A percentile compares a stretch with the other conserved stretches of the same genome.
Conservation (phyloP, 192 early-diverging fungal species). For the Coemansia sp. region DNA sequence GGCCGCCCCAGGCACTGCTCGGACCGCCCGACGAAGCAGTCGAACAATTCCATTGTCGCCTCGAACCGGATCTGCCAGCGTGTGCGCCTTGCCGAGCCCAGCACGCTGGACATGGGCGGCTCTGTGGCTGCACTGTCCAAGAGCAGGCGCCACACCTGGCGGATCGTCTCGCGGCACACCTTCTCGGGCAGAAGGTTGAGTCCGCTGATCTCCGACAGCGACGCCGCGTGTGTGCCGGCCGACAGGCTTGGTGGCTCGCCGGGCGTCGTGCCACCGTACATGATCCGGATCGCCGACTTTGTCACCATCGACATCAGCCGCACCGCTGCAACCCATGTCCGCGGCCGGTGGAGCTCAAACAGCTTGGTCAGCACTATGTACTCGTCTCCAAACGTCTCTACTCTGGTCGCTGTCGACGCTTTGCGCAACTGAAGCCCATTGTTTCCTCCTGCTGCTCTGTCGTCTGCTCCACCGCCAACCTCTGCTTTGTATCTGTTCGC, state of each 20-base stretch:
- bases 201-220: slow-evolving; percentile 46
- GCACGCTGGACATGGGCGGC: slow-evolving; percentile 30
- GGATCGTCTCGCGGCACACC: slow-evolving; percentile 47
- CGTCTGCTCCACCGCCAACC: neutral
- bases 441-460: neutral
- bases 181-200: slow-evolving; percentile 40
- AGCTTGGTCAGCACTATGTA: slow-evolving; percentile 41
- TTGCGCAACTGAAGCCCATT: slow-evolving; percentile 10
- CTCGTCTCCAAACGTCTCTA: slow-evolving; percentile 45
- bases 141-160: slow-evolving; percentile 49
- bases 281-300: slow-evolving; percentile 42
- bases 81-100: slow-evolving; percentile 46
- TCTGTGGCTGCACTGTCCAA: slow-evolving; percentile 45
- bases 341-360: slow-evolving; percentile 48
- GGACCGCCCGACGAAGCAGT: slow-evolving; percentile 48
- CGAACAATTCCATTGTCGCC: slow-evolving; percentile 50
- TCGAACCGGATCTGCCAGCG: slow-evolving; percentile 56
- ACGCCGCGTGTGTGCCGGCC: slow-evolving; percentile 44
- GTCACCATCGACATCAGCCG: slow-evolving; percentile 50
- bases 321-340: slow-evolving; percentile 52
- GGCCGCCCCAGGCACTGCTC: slow-evolving; percentile 40
- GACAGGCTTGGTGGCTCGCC: slow-evolving; percentile 30
- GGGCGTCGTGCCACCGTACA: slow-evolving; percentile 42
- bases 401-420: neutral
- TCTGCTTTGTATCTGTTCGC: slow-evolving; percentile 34